Base-by-base conservation (phyloP, 768 basidiomycete species). In the Tylopilus intermedius region DNA sequence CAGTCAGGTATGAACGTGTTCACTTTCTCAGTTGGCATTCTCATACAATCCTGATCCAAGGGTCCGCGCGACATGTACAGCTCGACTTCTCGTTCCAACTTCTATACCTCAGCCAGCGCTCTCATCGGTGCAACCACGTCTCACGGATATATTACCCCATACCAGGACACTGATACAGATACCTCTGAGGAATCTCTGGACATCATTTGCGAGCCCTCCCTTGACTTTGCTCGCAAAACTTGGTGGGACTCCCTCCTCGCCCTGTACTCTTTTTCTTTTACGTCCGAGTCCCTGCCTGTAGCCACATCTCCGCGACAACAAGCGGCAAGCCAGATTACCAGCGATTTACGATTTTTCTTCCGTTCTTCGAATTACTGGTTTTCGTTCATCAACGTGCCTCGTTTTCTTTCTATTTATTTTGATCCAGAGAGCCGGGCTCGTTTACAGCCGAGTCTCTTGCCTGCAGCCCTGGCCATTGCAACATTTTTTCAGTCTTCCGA, bases 221-320 rank as follows among this genome's bases (percentile, higher is more conserved):
- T 86, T 35, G 75, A 78, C 45, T 88, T 86, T 66, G 72, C 76
- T 15, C 84, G 86, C 46, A 82, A 85, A 71, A 82, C 80, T 22
- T 89, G 88, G 88, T 90, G 85, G 83, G 89, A 89, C 62, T 80
- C 78, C 4, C 73, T 90, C 15, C 67, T 88, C 33, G 70, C 72
- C 38, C 62, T 84, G 27, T 88, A 88, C 64, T 56, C 50, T 44
- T 57, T 50, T 15, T 74, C 74, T 15, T 61, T 68, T n/a, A 57
- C 57, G 26, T 68, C 64, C 51, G 65, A 63, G 7, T 38, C 38
- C n/a, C 8, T 38, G 42, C 68, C 69, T 51, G 53, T 61, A 29
- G 61, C 80, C 21, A 69, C 66, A 11, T 64, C 74, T 18, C 70
- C 80, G 62, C 79, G 83, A 24, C 76, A 79, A 33, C 57, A 64